Base-by-base conservation (phyloP, 768 basidiomycete genomes). In the Mycena capillaripes region DNA sequence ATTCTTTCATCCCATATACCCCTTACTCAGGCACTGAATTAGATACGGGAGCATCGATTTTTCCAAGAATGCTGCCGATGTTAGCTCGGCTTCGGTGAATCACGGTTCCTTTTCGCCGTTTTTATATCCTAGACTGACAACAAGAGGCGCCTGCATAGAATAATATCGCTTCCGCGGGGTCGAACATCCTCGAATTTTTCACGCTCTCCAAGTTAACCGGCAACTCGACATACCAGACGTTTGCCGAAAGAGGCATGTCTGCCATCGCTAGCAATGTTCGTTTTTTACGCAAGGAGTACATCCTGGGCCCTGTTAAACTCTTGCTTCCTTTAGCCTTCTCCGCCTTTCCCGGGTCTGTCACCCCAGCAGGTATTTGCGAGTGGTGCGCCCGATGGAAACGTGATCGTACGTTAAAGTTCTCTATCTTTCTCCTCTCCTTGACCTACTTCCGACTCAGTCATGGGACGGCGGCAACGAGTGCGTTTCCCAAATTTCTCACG, bases 1-100 rank as follows among this genome's bases (percentile, higher is more conserved):
- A 42, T 52, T 46, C 8, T 56, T 53, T 8, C 27, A 16, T 29
- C 11, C 6, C 40, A 14, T 34, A 69, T 57, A 19, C 29, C 38
- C 23, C 42, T 14, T 46, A 30, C 30, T 42, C 29, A 53, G 42
- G 27, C 19, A n/a, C 25, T 29, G 48, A 2, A 53, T 61, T 42
- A 69, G 67, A 61, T 69, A 69, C 58, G 67, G 67, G n/a, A 61
- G 59, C 58, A 25, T 69, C 67, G 21, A 69, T 61, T 69, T 69
- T 44, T 25, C 19, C 7, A 69, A 3, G 16, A 55, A 69, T 23
- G 4, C 34, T 2, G 59, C 67, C 2, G 67, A 69, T 36, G 67
- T 69, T 21, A 61, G 67, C 38, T 53, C 50, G 50, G 58, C 27
- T 61, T 69, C 67, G 27, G 67, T 69, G 50, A 40, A 27, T 61